Evolutionary conservation across 257 asterid genomes (phyloP).

Genomic region (Mitragyna speciosa): DNA sequence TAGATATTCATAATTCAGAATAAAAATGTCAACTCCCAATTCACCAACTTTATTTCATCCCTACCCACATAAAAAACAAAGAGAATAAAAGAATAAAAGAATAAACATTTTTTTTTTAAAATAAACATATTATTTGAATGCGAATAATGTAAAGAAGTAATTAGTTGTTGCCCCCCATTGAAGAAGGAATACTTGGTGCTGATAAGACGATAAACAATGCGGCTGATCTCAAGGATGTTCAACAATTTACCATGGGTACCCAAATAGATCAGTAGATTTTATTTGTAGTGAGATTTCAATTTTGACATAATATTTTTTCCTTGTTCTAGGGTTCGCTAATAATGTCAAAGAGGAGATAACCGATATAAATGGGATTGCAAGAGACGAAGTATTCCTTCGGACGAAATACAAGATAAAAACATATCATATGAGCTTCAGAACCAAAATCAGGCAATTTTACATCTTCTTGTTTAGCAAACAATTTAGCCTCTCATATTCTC

Average conservation of each 20-base stretch:
- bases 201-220: background rate
- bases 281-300: background rate
- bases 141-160: background rate
- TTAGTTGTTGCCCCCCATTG: too few relatives aligned
- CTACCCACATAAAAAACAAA: background rate
- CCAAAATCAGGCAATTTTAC: background rate
- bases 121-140: background rate
- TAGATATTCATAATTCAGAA: background rate
- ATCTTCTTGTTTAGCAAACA: background rate
- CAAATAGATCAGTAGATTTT: background rate
- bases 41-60: background rate
- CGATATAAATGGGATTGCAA: background rate
- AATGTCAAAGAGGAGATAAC: background rate
- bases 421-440: background rate
- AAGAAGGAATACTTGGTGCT: background rate
- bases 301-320: background rate
- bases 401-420: background rate
- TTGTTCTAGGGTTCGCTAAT: background rate
- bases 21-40: background rate
- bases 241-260: background rate
- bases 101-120: too few relatives aligned
- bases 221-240: background rate
- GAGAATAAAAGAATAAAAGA: background rate
- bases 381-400: background rate
- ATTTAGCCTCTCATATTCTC: background rate